Percentiles rank a stretch among this genome's conserved stretches.
phyloP scores from a whole-genome alignment of 2,329 filamentous ascomycete genomes.

The Zasmidium citrigriseum region DNA sequence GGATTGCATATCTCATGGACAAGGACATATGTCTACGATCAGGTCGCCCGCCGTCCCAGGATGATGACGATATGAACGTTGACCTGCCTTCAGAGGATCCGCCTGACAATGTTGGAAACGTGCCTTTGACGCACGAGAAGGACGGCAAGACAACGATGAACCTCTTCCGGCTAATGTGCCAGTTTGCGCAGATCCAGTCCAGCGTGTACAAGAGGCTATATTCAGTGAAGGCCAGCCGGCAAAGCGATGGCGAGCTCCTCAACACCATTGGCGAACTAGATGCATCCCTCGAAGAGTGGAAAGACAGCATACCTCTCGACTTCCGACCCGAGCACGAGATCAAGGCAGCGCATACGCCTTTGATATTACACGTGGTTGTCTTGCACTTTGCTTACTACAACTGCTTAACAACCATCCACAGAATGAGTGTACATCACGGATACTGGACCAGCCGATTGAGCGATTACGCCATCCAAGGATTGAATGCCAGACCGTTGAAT shows the following conservation, averaged over 20 bases:
- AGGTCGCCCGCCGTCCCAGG: slow-evolving; percentile 70
- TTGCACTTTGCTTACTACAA: slow-evolving; percentile 98
- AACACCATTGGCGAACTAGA: slow-evolving; percentile 97
- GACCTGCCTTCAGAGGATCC: slow-evolving; percentile 91
- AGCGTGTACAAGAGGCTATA: slow-evolving; percentile 93
- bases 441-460: slow-evolving; percentile 97
- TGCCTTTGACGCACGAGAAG: slow-evolving; percentile 64
- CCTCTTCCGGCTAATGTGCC: slow-evolving; percentile 88
- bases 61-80: slow-evolving; percentile 90
- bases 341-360: slow-evolving; percentile 83
- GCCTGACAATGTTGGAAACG: slow-evolving; percentile 89
- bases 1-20: slow-evolving; percentile 74
- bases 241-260: slow-evolving; percentile 87
- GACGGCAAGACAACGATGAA: slow-evolving; percentile 93
- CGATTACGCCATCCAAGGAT: slow-evolving; percentile 90
- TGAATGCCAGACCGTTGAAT: slow-evolving; percentile 88
- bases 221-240: slow-evolving; percentile 86
- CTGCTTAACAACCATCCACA: slow-evolving; percentile 93
- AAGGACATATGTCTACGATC: slow-evolving; percentile 73
- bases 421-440: slow-evolving; percentile 96
- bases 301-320: slow-evolving; percentile 90
- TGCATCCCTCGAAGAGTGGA: slow-evolving; percentile 82
- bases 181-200: slow-evolving; percentile 87
- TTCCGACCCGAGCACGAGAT: slow-evolving; percentile 98
- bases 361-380: slow-evolving; percentile 93